Base-by-base conservation (phyloP, 192 early-diverging fungal species). In the Gaertneriomyces sp. region DNA sequence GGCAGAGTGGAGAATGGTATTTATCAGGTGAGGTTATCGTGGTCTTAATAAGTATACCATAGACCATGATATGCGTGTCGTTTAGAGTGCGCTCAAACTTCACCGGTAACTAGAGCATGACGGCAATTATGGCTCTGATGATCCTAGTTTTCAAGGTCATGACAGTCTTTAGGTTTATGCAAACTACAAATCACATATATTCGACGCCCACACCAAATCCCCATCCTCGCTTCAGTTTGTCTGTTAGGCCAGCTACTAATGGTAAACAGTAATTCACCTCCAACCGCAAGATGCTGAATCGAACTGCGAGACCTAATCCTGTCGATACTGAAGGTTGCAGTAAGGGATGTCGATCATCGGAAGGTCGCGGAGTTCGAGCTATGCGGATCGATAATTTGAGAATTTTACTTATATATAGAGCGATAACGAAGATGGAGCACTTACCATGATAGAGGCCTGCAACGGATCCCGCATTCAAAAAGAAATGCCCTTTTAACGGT, bases 261-360 rank as follows among this genome's bases (percentile, higher is more conserved):
- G 96, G 96, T 20, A 96, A 56, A 67, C 92, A 91, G 68, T 88
- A 93, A 69, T 96, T 97, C 19, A 98, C 71, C 76, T 98, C 96
- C 3, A 92, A 81, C 11, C 94, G 83, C 45, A 93, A 83, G 45
- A 91, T 83, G 57, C 87, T 89, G 71, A 96, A 94, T 44, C 86
- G 87, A 40, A 91, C 91, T 8, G 89, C 89, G 39, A 98, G 76
- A 47, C 96, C 96, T 12, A 92, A 57, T 12, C 96, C 94, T 1
- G 83, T 79, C 0, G 92, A 82, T 3, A 89, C 80, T 43, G 86
- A 89, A 7, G 94, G 91, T 7, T 83, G 25, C 25, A 33, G 25
- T 33, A 33, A 33, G 1, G 25, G 25, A 33, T 33, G 25, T 33
- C 25, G 54, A 11, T 20, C 10, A 3, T 11, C 54, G 2, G 25